A percentile compares a stretch with the other conserved stretches of the same genome.
These are phyloP conservation scores for Viola odorata DNA, from an alignment of 345 rosid species.

Conservation along the genomic window DNA sequence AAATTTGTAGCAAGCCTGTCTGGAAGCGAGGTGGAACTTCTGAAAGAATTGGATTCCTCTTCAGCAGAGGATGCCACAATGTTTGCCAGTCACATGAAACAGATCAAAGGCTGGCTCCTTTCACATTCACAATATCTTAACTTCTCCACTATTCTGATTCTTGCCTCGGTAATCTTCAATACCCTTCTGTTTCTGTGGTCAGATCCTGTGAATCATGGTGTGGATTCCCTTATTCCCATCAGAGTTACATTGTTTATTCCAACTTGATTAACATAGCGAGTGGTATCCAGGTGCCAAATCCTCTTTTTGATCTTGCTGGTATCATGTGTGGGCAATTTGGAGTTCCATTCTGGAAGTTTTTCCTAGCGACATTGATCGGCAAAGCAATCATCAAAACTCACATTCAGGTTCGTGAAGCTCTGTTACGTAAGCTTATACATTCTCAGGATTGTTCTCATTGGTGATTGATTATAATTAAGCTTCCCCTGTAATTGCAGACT, in stretches of 20 bases:
- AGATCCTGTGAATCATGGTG: no score
- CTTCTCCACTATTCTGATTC: slow-evolving; percentile 80
- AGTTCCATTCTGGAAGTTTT: slow-evolving; percentile 84
- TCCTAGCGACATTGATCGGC: slow-evolving; percentile 79
- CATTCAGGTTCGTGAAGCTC: slow-evolving; percentile 59
- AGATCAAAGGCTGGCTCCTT: slow-evolving; percentile 58
- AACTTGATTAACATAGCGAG: neutral
- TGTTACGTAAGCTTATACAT: no score
- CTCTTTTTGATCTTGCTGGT: slow-evolving; percentile 98
- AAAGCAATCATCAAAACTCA: slow-evolving; percentile 93
- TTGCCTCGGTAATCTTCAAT: slow-evolving; percentile 77
- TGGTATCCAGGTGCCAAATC: slow-evolving; percentile 79
- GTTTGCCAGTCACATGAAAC: slow-evolving; percentile 41
- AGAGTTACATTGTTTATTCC: neutral
- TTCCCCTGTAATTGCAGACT: slow-evolving; percentile 46
- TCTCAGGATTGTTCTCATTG: neutral
- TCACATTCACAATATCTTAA: slow-evolving; percentile 76
- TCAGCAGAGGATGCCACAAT: slow-evolving; percentile 54
- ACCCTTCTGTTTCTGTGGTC: no score
- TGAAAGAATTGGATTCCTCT: slow-evolving; percentile 67
- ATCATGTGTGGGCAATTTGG: slow-evolving; percentile 99
- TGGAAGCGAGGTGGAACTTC: slow-evolving; percentile 53
- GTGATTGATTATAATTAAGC: neutral
- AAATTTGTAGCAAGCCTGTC: slow-evolving; percentile 58
- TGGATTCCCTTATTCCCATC: no score